Base-by-base conservation (phyloP, 257 asterid genomes). In the Avicennia marina region DNA sequence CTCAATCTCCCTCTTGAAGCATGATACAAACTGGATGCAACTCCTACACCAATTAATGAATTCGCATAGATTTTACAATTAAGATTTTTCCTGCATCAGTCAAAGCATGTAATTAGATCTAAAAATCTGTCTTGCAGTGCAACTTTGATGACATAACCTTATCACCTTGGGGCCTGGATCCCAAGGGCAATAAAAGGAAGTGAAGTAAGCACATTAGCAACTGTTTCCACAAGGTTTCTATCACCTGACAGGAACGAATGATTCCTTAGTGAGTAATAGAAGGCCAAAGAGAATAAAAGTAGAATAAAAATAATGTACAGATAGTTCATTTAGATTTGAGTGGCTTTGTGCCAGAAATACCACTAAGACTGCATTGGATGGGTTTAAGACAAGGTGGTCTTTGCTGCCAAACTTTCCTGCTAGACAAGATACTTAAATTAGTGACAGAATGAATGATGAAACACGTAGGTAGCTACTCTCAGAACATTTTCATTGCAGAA, bases 171-270 rank as follows among this genome's bases (percentile, higher is more conserved):
- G 32, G 87, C 78, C 63, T 74, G 90, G 53, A 90, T 39, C 32
- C 96, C 98, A 41, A 90, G 91, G 21, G 80, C 85, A 69, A 90
- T 72, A 68, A 90, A 90, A 48, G 98, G 98, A 75, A 90, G 85
- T 36, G 98, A 90, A 11, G 98, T 90, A 48, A 90, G 82, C 66
- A 90, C 94, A 71, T 87, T 90, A 31, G 53, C 83, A 44, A 81
- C 68, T 45, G 73, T 82, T 79, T 90, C 96, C n/a, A 75, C 79
- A 63, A 78, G 9, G 63, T 27, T 78, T 53, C 64, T 76, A 75
- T 90, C 98, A 58, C 94, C 98, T 90, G 58, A 47, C 19, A 71
- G 52, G 56, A 69, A 48, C 54, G 44, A 47, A 62, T 29, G 32
- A 53, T 22, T 43, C 21, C 16, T 38, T 17, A 43, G 36, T 20